Evolutionary conservation across 176 grass and related monocot genomes (phyloP).

Genomic region (Poa annua): DNA sequence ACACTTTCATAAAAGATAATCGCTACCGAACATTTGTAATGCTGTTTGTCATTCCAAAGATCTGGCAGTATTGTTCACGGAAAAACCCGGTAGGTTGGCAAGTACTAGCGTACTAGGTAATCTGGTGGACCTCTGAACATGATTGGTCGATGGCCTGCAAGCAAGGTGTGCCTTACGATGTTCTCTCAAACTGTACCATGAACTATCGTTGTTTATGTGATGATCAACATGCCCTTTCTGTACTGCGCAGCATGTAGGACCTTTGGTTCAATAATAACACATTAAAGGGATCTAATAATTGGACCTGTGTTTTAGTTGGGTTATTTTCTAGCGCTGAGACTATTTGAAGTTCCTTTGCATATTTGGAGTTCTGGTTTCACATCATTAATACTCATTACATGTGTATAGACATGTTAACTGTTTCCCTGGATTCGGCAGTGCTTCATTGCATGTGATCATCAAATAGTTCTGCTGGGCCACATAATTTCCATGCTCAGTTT

Average conservation of each 20-base stretch:
- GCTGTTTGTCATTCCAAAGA: too few species aligned
- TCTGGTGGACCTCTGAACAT: background rate
- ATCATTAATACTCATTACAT: background rate
- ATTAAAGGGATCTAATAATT: background rate
- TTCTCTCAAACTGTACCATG: conserved; percentile 1
- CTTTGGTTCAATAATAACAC: background rate
- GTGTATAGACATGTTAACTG: conserved; percentile 4
- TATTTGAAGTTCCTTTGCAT: background rate
- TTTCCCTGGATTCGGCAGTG: background rate
- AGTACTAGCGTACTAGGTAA: conserved; percentile 17
- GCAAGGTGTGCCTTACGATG: background rate
- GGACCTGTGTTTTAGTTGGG: background rate
- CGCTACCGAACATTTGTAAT: too few species aligned
- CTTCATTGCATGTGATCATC: conserved; percentile 1
- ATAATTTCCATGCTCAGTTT: background rate
- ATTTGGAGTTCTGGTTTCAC: background rate
- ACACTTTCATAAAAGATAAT: too few species aligned
- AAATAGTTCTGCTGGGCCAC: background rate
- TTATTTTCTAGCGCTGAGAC: background rate
- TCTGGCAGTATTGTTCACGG: background rate
- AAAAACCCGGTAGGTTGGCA: background rate
- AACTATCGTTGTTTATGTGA: background rate
- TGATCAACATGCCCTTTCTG: background rate
- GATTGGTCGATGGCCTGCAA: conserved; percentile 7
- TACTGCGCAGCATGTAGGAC: background rate